A percentile compares a stretch with the other conserved stretches of the same genome.
Conservation (phyloP, 2,329 filamentous ascomycete species). For the Pezicula neosporulosa region DNA sequence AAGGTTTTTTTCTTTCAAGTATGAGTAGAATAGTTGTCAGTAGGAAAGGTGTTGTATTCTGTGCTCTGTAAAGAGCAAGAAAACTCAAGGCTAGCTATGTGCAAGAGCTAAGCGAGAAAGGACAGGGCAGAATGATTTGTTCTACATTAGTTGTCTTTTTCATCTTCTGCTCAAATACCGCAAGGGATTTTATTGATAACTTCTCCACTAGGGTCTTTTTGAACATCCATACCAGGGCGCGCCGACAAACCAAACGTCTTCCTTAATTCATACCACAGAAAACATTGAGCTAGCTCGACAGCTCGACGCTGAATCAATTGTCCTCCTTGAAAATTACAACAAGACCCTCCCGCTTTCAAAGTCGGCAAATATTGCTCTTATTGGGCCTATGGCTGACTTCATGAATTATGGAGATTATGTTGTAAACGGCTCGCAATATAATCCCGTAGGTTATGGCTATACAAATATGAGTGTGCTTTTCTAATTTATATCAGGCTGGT, state of each 20-base stretch:
- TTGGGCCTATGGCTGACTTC: slow-evolving; percentile 71
- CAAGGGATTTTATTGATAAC: no score
- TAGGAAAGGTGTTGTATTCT: no score
- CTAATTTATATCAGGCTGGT: slow-evolving; percentile 23
- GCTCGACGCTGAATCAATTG: slow-evolving; percentile 76
- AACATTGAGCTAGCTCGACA: slow-evolving; percentile 68
- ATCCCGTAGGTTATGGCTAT: slow-evolving; percentile 31
- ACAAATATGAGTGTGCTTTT: no score
- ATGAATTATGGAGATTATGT: slow-evolving; percentile 78
- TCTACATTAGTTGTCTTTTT: no score
- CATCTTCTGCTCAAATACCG: no score
- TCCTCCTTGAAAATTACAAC: slow-evolving; percentile 74
- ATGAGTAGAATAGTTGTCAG: no score
- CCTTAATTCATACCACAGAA: slow-evolving; percentile 62
- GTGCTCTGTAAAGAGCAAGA: no score
- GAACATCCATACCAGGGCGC: slow-evolving; percentile 65
- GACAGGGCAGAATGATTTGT: no score
- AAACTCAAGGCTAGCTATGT: no score
- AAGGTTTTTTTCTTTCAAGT: no score
- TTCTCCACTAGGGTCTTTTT: slow-evolving; percentile 51
- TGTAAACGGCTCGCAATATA: slow-evolving; percentile 57
- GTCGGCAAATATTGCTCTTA: slow-evolving; percentile 66
- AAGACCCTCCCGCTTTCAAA: slow-evolving; percentile 62
- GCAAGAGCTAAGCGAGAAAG: no score
- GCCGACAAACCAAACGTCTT: slow-evolving; percentile 47